These are phyloP conservation scores for Leccinum pellstonianum DNA, from an alignment of 768 basidiomycete genomes.

Conservation along the genomic window DNA sequence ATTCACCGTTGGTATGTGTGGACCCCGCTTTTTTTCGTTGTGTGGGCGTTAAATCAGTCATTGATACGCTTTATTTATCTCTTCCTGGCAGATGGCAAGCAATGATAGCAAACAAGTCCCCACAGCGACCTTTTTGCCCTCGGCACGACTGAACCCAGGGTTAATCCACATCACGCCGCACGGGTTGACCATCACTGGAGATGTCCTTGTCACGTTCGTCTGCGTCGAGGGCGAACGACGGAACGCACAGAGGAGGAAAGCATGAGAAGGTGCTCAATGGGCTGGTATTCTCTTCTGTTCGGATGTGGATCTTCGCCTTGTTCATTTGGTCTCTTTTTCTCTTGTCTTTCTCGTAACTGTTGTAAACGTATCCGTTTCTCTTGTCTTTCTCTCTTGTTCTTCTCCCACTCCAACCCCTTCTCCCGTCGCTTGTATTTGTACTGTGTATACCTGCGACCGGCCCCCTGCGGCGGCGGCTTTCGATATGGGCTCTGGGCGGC, in stretches of 20 bases:
- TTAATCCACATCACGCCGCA: constrained; percentile 35
- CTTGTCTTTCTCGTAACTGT: not conserved
- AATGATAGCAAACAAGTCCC: constrained; percentile 35
- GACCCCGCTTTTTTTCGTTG: not conserved
- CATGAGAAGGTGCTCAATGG: not conserved
- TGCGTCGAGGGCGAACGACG: constrained; percentile 35
- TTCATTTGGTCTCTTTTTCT: not conserved
- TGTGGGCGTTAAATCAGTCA: not conserved
- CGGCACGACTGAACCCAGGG: constrained; percentile 27
- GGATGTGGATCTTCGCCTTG: not conserved
- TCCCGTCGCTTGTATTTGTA: constrained; percentile 1
- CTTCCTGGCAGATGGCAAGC: constrained; percentile 28
- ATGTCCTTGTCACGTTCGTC: constrained; percentile 34
- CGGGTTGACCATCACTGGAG: constrained; percentile 31
- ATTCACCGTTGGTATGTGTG: constrained; percentile 29
- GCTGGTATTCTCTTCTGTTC: not conserved
- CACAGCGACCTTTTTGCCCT: constrained; percentile 30
- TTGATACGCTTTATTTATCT: not conserved
- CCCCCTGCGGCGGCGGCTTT: not conserved
- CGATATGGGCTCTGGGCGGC: not conserved
- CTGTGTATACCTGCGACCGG: not conserved
- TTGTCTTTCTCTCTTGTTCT: not conserved
- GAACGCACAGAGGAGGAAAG: constrained; percentile 25
- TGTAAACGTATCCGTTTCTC: not conserved
- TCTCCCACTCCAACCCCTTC: not conserved